Base-by-base conservation (phyloP, 768 basidiomycete genomes). In the Auriscalpium orientale region DNA sequence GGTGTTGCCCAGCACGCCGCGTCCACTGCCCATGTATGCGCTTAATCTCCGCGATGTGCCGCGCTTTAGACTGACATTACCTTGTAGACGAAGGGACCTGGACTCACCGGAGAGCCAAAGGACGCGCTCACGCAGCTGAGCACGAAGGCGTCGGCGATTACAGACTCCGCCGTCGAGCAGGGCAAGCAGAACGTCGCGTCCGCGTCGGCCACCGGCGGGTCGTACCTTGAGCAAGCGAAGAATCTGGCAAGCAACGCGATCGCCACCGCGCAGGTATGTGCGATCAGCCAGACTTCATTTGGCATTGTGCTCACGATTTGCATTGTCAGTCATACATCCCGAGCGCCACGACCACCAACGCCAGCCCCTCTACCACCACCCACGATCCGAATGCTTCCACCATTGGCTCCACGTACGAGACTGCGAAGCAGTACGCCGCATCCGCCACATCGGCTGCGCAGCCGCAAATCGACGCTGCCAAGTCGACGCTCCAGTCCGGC, bases 171-270 rank as follows among this genome's bases (percentile, higher is more conserved):
- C 18, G 81, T 79, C n/a, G 71, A 72, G 0, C 75, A 87, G 62
- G 85, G 84, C 4, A 73, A 80, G 59, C 66, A 68, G 7, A 76
- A 80, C 56, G 72, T 86, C 2, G 73, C 77, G 8, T 67, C 70
- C 12, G 74, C 72, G 0, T 78, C 79, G 62, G 74, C 73, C 4
- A 64, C 74, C 1, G 76, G 77, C 33, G 70, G 71, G 7, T 71
- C 71, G 0, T 84, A 83, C 60, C 67, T 85, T 7, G 78, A 82
- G 21, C 78, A 82, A 60, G 83, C 79, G 1, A 83, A 79, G 67
- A 67, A 64, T 8, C 49, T 80, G 3, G 81, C 79, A 0, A 68
- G 67, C 13, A 70, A 60, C 38, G 77, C 76, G 0, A 55, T 80
- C 4, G 60, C 73, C 7, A 74, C 78, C 22, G 80, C 80, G 15